Evolutionary conservation across 345 rosid genomes (phyloP).

Genomic region (Crucihimalaya himalaica): DNA sequence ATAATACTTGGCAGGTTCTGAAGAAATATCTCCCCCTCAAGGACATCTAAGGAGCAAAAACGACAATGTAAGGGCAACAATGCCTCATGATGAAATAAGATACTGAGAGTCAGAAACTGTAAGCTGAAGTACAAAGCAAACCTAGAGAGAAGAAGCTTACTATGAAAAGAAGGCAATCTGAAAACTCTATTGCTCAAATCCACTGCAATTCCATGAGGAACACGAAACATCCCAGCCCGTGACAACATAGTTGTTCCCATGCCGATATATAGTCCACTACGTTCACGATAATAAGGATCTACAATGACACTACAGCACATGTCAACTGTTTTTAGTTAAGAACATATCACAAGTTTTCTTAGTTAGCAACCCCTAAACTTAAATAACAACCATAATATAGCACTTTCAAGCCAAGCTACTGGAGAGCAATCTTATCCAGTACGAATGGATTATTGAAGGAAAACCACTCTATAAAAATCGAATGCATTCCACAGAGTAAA

Average conservation of each 20-base stretch:
- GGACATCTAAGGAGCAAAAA: conserved; percentile 65
- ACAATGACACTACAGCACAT: conserved; percentile 38
- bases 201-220: conserved; percentile 76
- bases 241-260: conserved; percentile 89
- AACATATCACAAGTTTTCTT: conserved; percentile 5
- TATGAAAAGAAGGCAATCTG: conserved; percentile 75
- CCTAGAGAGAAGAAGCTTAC: conserved; percentile 45
- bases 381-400: not conserved
- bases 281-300: conserved; percentile 80
- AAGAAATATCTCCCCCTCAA: conserved; percentile 94
- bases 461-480: not conserved
- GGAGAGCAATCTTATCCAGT: not conserved
- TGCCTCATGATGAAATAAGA: conserved; percentile 13
- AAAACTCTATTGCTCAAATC: conserved; percentile 78
- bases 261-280: conserved; percentile 85
- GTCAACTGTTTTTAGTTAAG: conserved; percentile 30
- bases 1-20: conserved; percentile 94
- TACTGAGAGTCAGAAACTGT: conserved; percentile 25
- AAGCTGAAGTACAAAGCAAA: conserved; percentile 14
- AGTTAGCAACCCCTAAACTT: not conserved
- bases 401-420: not conserved
- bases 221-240: conserved; percentile 94
- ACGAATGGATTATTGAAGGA: not conserved
- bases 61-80: conserved; percentile 10
- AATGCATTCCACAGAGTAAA: not conserved